Conservation (phyloP, 805 yeast genomes). For the Zygosaccharomyces rouxii region DNA sequence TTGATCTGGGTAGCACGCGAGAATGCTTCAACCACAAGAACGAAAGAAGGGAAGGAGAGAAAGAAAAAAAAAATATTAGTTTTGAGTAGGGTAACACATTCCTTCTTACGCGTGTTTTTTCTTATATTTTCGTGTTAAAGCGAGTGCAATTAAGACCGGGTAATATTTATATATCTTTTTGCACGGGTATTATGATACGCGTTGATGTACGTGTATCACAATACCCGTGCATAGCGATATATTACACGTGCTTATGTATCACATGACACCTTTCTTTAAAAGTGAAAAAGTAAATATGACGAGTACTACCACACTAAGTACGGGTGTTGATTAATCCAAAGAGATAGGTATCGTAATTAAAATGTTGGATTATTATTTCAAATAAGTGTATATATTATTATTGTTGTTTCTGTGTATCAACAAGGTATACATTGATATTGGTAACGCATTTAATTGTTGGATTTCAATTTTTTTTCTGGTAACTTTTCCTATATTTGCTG, state of each 20-base stretch:
- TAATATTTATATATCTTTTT: not conserved
- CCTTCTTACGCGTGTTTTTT: not conserved
- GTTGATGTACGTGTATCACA: not conserved
- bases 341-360: not conserved
- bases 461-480: not conserved
- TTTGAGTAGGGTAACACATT: not conserved
- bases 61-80: not conserved
- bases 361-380: not conserved
- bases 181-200: not conserved
- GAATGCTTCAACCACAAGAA: conserved; percentile 6
- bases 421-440: not conserved
- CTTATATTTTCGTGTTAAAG: not conserved
- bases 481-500: not conserved
- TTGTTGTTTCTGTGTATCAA: not conserved
- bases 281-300: not conserved
- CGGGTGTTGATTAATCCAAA: not conserved
- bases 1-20: conserved; percentile 5
- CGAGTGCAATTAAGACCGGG: not conserved
- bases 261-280: not conserved
- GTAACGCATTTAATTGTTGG: not conserved
- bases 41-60: not conserved
- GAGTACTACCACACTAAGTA: not conserved
- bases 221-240: not conserved
- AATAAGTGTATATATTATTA: not conserved
- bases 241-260: not conserved